A percentile compares a stretch with the other conserved stretches of the same genome.
phyloP scores from a whole-genome alignment of 1,284 basidiomycete species.

The Mycosarcoma mackinlayi region DNA sequence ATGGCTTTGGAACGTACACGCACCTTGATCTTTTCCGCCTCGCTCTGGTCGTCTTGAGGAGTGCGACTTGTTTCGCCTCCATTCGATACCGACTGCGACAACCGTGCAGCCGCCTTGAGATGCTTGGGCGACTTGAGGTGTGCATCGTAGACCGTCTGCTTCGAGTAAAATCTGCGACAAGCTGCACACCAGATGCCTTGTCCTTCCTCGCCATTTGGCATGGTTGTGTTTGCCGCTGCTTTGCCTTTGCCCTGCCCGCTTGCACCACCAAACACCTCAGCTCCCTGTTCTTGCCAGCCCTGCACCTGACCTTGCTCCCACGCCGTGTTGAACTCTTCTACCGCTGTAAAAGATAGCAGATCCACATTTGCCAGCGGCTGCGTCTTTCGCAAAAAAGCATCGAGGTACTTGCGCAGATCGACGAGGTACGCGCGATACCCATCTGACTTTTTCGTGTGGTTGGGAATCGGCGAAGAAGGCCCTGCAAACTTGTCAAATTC shows the following conservation, averaged over 20 bases:
- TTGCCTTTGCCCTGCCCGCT: constrained; percentile 60
- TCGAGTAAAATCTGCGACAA: constrained; percentile 92
- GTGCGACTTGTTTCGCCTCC: neutral
- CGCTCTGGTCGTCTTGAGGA: neutral
- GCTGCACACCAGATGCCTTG: constrained; percentile 93
- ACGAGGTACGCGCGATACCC: constrained; percentile 58
- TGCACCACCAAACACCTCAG: constrained; percentile 37
- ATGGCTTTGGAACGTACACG: constrained; percentile 46
- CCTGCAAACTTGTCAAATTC: constrained; percentile 73
- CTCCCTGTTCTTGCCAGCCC: constrained; percentile 77
- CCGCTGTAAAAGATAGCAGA: constrained; percentile 75
- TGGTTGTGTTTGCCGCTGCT: constrained; percentile 9
- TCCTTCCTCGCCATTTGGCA: constrained; percentile 3
- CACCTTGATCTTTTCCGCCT: constrained; percentile 36
- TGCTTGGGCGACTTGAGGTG: constrained; percentile 95
- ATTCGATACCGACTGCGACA: constrained; percentile 70
- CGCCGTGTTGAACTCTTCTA: constrained; percentile 78
- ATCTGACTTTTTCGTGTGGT: constrained; percentile 57
- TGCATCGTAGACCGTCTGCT: constrained; percentile 97
- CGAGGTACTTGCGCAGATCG: constrained; percentile 81
- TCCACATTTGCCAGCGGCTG: constrained; percentile 87
- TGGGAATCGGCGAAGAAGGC: constrained; percentile 36
- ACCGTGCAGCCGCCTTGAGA: constrained; percentile 83
- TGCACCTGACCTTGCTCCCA: constrained; percentile 83
- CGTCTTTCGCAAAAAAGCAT: constrained; percentile 86